Evolutionary conservation across 2,329 filamentous ascomycete species (phyloP).

Genomic region (Epichloe sibirici): DNA sequence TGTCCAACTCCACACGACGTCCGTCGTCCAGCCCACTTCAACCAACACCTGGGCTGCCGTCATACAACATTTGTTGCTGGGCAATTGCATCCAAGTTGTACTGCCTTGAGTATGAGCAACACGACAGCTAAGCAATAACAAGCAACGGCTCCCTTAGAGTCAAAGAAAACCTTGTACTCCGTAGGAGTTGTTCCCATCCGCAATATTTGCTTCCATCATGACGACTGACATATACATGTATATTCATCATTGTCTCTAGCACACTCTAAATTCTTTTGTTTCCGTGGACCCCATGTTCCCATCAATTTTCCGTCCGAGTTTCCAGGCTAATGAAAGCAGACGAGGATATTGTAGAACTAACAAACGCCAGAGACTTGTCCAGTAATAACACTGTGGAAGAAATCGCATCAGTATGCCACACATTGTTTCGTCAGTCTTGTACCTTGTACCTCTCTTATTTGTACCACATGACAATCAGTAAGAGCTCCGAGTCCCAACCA

Average conservation of each 20-base stretch:
- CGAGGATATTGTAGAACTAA: neutral
- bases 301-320: neutral
- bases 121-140: too few relatives aligned
- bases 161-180: too few relatives aligned
- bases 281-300: neutral
- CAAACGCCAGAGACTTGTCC: neutral
- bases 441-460: neutral
- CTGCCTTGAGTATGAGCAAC: too few relatives aligned
- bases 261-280: neutral
- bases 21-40: neutral
- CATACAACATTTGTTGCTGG: too few relatives aligned
- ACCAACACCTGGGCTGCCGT: too few relatives aligned
- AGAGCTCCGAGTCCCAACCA: neutral
- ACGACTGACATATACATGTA: neutral
- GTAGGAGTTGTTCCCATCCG: neutral
- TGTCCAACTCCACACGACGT: too few relatives aligned
- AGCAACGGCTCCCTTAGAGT: too few relatives aligned
- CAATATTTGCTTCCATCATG: neutral
- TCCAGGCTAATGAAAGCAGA: neutral
- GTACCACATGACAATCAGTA: neutral
- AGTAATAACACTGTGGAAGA: neutral
- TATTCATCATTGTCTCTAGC: neutral
- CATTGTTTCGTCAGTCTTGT: slow-evolving; percentile 1
- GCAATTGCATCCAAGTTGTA: too few relatives aligned
- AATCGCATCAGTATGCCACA: neutral